Base-by-base conservation (phyloP, 225 moss, liverwort and hornwort species). In the Antitrichia curtipendula region DNA sequence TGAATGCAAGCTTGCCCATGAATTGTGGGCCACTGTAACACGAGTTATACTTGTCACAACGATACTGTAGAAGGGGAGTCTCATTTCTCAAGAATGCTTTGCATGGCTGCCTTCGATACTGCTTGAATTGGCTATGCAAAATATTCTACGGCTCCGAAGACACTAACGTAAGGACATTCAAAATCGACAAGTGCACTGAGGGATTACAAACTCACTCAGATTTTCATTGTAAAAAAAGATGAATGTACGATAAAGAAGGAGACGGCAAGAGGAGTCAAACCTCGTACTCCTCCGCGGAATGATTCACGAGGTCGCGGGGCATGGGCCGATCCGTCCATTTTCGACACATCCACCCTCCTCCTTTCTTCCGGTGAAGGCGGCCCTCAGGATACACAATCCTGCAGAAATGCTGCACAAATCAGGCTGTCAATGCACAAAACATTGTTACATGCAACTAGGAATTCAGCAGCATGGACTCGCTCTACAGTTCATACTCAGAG, bases 311-410 rank as follows among this genome's bases (percentile, higher is more conserved):
- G 88, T 92, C 88, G 28, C 92, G 92, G 40, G 92, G 92, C 88
- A 82, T 89, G 43, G 92, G 90, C 23, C 92, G 92, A 9, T 75
- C 84, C 53, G 86, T 82, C 94, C 94, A 94, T 71, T 85, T 88
- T 40, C 91, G 89, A 71, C 94, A 94, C 90, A 92, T 86, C 94
- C 94, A 92, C 28, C 94, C 94, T 64, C 94, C 91, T 65, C 91
- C 94, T 89, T 94, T 94, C 86, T 64, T 90, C 73, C 90, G 85
- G 14, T 89, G 22, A 53, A 91, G 36, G 49, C 29, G 88, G 6
- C 94, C 92, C 36, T 90, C 89, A 13, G 92, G 92, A 61, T 92
- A 92, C 28, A 91, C 80, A 70, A 92, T 73, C 84, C 88, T 92
- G 53, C 86, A 94, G 34, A 78, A 72, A 84, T 94, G 90, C 94